phyloP scores from a whole-genome alignment of 2,329 filamentous ascomycete species.

The Ophiosphaerella korrae region DNA sequence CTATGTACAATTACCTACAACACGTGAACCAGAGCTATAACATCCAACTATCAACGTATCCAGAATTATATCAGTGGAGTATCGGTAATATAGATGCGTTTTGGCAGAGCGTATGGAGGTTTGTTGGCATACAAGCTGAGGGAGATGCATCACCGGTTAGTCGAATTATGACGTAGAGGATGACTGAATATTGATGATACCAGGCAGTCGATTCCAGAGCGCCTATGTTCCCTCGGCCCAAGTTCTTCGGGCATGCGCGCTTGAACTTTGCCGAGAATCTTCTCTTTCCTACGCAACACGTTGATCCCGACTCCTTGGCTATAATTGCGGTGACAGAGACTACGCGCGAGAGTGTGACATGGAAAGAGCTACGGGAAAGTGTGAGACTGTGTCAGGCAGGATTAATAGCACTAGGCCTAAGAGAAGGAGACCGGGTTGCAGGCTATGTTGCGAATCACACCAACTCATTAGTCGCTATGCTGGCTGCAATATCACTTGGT shows the following conservation, averaged over 20 bases:
- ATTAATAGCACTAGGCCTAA: slow-evolving; percentile 71
- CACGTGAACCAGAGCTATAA: slow-evolving; percentile 70
- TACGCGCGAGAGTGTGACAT: slow-evolving; percentile 68
- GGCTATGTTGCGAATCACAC: slow-evolving; percentile 88
- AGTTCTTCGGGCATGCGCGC: slow-evolving; percentile 78
- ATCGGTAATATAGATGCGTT: slow-evolving; percentile 75
- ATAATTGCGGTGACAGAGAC: slow-evolving; percentile 83
- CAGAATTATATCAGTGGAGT: slow-evolving; percentile 84
- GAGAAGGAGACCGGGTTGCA: slow-evolving; percentile 65
- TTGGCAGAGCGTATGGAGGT: slow-evolving; percentile 86
- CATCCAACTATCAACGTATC: slow-evolving; percentile 68
- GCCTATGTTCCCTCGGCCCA: slow-evolving; percentile 82
- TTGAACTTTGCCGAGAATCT: slow-evolving; percentile 97
- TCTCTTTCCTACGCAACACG: slow-evolving; percentile 70
- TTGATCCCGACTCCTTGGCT: slow-evolving; percentile 67
- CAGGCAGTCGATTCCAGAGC: slow-evolving; percentile 71
- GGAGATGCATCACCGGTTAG: slow-evolving; percentile 65
- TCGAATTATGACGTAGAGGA: background rate
- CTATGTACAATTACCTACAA: slow-evolving; percentile 74
- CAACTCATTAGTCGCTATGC: slow-evolving; percentile 84
- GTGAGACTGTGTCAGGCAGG: slow-evolving; percentile 76
- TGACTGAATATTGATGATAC: background rate
- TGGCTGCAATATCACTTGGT: slow-evolving; percentile 80
- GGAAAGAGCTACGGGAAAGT: slow-evolving; percentile 78
- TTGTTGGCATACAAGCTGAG: slow-evolving; percentile 75